These are phyloP conservation scores for Ceratocystis albifundus DNA, from an alignment of 2,329 filamentous ascomycete genomes.

Conservation along the genomic window DNA sequence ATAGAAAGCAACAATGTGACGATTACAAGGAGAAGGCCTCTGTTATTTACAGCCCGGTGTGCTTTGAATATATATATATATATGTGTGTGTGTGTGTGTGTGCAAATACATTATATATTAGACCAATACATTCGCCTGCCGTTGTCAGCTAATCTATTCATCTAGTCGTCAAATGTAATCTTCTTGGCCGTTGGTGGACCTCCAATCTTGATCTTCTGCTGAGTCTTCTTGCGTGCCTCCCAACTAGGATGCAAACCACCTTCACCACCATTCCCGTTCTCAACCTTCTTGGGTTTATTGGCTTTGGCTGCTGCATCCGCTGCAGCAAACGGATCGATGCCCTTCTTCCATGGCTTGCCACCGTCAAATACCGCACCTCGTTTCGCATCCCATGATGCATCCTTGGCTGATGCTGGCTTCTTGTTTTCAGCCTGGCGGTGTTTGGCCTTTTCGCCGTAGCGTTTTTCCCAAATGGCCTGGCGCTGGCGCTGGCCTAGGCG, in stretches of 20 bases:
- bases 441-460: constrained; percentile 60
- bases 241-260: constrained; percentile 52
- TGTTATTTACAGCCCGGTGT: not conserved
- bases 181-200: constrained; percentile 37
- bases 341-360: constrained; percentile 44
- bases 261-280: constrained; percentile 36
- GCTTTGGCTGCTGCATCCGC: constrained; percentile 21
- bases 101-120: too few species aligned
- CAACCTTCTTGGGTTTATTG: constrained; percentile 29
- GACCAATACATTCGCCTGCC: not conserved
- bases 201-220: constrained; percentile 43
- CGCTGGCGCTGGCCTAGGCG: constrained; percentile 65
- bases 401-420: constrained; percentile 29
- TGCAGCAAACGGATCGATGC: constrained; percentile 31
- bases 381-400: constrained; percentile 47
- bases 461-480: constrained; percentile 69
- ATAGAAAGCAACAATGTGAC: constrained; percentile 15
- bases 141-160: not conserved
- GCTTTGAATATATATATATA: not conserved
- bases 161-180: constrained; percentile 42
- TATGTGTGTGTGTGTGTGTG: not conserved
- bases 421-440: constrained; percentile 39
- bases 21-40: not conserved
- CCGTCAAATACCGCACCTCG: constrained; percentile 41
- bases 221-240: constrained; percentile 49